phyloP scores from a whole-genome alignment of 1,284 basidiomycete genomes.

The Ganoderma lingzhi region DNA sequence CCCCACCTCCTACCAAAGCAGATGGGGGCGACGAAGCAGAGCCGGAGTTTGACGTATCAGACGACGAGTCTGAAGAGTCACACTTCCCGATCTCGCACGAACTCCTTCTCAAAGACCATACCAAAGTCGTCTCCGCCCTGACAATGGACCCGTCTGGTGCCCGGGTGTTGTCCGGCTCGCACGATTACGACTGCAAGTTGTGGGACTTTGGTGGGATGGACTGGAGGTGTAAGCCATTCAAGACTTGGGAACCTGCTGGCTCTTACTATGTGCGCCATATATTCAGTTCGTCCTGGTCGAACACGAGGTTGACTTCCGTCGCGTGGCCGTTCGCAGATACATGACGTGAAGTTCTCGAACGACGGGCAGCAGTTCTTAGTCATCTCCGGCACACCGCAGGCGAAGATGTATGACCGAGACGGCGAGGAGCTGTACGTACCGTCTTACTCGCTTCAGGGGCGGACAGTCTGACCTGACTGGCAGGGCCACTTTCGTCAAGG shows the following conservation, averaged over 20 bases:
- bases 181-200: constrained; percentile 97
- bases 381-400: constrained; percentile 88
- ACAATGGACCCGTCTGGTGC: constrained; percentile 94
- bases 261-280: constrained; percentile 83
- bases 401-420: constrained; percentile 90
- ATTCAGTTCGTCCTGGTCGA: constrained; percentile 18
- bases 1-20: constrained; percentile 34
- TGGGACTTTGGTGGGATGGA: constrained; percentile 99
- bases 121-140: constrained; percentile 93
- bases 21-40: constrained; percentile 47
- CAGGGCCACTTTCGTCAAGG: constrained; percentile 91
- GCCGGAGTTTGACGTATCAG: constrained; percentile 70
- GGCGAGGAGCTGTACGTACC: constrained; percentile 86
- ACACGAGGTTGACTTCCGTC: constrained; percentile 24
- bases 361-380: constrained; percentile 88
- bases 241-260: constrained; percentile 93
- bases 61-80: constrained; percentile 54
- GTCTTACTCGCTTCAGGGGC: constrained; percentile 30
- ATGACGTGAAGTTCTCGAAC: constrained; percentile 88
- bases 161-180: constrained; percentile 88
- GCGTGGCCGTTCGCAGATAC: constrained; percentile 61
- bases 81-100: constrained; percentile 89
- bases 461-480: constrained; percentile 57
- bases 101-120: constrained; percentile 91
- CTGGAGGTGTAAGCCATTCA: constrained; percentile 88